Conservation (phyloP, 2,329 filamentous ascomycete species). For the Fusarium scirpi region DNA sequence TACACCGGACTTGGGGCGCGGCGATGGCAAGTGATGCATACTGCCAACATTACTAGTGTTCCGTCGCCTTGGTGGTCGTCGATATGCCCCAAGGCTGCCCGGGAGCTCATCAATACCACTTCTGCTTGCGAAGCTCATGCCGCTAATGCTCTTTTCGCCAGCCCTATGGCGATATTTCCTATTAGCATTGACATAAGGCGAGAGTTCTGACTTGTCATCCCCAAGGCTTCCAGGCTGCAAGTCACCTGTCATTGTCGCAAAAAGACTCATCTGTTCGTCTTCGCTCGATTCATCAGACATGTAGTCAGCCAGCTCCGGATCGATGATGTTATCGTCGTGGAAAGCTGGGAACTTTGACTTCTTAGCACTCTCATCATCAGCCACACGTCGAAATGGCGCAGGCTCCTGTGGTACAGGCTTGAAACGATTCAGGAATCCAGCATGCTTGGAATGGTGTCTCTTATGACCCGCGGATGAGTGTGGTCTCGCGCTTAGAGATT, state of each 20-base stretch:
- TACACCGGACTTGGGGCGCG: conserved; percentile 70
- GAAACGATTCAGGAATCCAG: conserved; percentile 80
- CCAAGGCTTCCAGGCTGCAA: conserved; percentile 75
- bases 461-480: conserved; percentile 82
- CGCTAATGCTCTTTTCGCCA: conserved; percentile 81
- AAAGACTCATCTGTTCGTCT: conserved; percentile 90
- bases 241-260: conserved; percentile 78
- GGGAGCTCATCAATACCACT: conserved; percentile 73
- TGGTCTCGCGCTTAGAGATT: conserved; percentile 78
- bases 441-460: conserved; percentile 85
- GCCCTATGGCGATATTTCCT: conserved; percentile 79
- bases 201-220: conserved; percentile 78
- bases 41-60: conserved; percentile 86
- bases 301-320: conserved; percentile 93
- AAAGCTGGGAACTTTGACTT: conserved; percentile 86
- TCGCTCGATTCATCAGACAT: conserved; percentile 96
- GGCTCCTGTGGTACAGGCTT: conserved; percentile 80
- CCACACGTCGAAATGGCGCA: conserved; percentile 85
- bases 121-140: conserved; percentile 75
- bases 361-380: conserved; percentile 73
- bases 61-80: conserved; percentile 75
- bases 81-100: conserved; percentile 67
- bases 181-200: conserved; percentile 76
- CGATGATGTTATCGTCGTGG: conserved; percentile 98
- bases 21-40: conserved; percentile 76